Base-by-base conservation (phyloP, 208 protist species). In the Trypanosoma lewisi region DNA sequence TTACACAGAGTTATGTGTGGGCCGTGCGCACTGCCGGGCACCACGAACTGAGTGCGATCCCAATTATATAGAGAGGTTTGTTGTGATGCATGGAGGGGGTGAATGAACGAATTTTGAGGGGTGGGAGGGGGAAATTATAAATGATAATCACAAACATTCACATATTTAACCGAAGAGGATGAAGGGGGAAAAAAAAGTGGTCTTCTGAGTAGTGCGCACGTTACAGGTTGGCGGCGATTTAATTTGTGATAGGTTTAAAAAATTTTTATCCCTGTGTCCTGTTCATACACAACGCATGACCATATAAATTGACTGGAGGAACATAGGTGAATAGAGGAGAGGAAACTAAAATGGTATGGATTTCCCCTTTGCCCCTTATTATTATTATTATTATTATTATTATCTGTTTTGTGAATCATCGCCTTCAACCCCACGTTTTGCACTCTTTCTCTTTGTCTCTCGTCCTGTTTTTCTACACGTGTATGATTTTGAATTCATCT, bases 1-100 rank as follows among this genome's bases (percentile, higher is more conserved):
- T 75, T 21, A 42, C 60, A 14, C 69, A 49, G 44, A 87, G 83
- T 60, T 90, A 80, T 63, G 81, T 76, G 39, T 87, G 75, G 75
- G 75, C 83, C 0, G 83, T 75, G 49, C 64, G 56, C 41, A 73
- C 51, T n/a, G 77, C 78, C 25, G 83, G 83, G 0, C 75, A 85
- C 57, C 52, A 57, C 31, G 52, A 65, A n/a, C 55, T 72, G 39
- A 48, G 51, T 53, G 31, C 62, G 21, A 17, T 67, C 30, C 52
- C 63, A 77, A 58, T 55, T 69, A 4, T 70, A 63, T 63, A 48
- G 27, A 62, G 37, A 67, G 42, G 42, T 2, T n/a, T n/a, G n/a
- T n/a, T n/a, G n/a, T n/a, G n/a, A n/a, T n/a, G n/a, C 3, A 47
- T 19, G 42, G 42, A 47, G 42, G n/a, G 42, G 16, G 11, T 11